Conservation (phyloP, 2,329 filamentous ascomycete species). For the Fonsecaea pugnacius region DNA sequence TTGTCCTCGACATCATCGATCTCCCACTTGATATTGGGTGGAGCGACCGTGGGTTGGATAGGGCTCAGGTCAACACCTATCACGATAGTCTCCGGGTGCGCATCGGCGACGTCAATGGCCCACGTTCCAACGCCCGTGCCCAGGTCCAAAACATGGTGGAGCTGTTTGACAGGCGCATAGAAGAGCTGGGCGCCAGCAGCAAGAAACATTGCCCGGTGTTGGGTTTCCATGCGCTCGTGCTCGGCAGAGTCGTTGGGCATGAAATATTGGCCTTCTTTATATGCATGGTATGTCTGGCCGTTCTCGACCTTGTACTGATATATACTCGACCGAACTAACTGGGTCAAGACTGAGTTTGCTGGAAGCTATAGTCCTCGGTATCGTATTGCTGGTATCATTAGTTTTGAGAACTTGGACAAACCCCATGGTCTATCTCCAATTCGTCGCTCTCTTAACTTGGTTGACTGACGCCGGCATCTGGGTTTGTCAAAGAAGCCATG, state of each 20-base stretch:
- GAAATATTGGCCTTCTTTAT: slow-evolving; percentile 38
- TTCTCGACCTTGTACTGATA: slow-evolving; percentile 28
- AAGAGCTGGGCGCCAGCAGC: slow-evolving; percentile 22
- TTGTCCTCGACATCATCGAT: slow-evolving; percentile 62
- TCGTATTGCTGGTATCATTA: slow-evolving; percentile 18
- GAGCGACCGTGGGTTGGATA: slow-evolving; percentile 46
- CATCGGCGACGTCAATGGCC: slow-evolving; percentile 34
- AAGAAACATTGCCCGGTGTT: slow-evolving; percentile 38
- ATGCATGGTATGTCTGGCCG: slow-evolving; percentile 35
- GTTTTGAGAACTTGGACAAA: neutral
- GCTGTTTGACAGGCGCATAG: slow-evolving; percentile 33
- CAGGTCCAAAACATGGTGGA: slow-evolving; percentile 31
- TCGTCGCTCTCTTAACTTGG: neutral
- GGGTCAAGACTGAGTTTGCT: slow-evolving; percentile 15
- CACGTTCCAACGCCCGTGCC: slow-evolving; percentile 33
- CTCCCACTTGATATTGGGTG: slow-evolving; percentile 60
- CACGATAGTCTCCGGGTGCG: slow-evolving; percentile 35
- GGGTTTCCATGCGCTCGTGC: slow-evolving; percentile 44
- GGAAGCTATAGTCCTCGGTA: slow-evolving; percentile 19
- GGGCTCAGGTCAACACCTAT: slow-evolving; percentile 36
- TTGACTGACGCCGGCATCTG: neutral
- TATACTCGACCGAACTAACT: slow-evolving; percentile 18
- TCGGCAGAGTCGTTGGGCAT: slow-evolving; percentile 45
- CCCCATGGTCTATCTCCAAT: slow-evolving; percentile 11
- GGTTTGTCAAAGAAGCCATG: neutral